These are phyloP conservation scores for Sclerotinia borealis DNA, from an alignment of 2,329 filamentous ascomycete species.

Conservation along the genomic window DNA sequence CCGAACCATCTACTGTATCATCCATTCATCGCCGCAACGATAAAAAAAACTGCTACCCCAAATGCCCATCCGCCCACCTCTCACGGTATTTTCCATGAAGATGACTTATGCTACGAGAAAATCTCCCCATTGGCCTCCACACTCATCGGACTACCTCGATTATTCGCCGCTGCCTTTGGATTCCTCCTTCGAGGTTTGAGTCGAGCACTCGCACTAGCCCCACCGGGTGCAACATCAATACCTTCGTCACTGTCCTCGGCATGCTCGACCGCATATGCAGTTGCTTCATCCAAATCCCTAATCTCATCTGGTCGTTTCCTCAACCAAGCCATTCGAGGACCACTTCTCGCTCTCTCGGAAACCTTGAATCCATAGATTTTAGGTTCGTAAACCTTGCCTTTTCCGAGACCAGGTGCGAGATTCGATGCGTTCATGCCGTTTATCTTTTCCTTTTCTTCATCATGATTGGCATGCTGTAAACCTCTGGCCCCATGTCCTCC, in stretches of 20 bases:
- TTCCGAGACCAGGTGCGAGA: constrained; percentile 79
- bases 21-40: constrained; percentile 3
- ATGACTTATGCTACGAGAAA: constrained; percentile 15
- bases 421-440: constrained; percentile 87
- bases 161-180: constrained; percentile 5
- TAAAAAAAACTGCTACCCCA: constrained; percentile 2
- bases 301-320: constrained; percentile 76
- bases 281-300: constrained; percentile 76
- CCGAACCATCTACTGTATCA: constrained; percentile 6
- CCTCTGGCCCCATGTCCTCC: constrained; percentile 31
- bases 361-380: constrained; percentile 96
- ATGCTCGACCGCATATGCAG: constrained; percentile 46
- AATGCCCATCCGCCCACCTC: background rate
- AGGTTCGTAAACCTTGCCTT: constrained; percentile 82
- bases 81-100: background rate
- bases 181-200: constrained; percentile 5
- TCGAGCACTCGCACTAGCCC: constrained; percentile 2
- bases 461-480: constrained; percentile 39
- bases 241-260: constrained; percentile 52
- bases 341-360: constrained; percentile 80
- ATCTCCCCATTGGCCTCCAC: constrained; percentile 27
- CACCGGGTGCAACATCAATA: constrained; percentile 29
- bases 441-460: constrained; percentile 46
- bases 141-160: constrained; percentile 32
- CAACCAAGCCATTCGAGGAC: constrained; percentile 95